Evolutionary conservation across 2,329 filamentous ascomycete genomes (phyloP).

Genomic region (Diplodia corticola): DNA sequence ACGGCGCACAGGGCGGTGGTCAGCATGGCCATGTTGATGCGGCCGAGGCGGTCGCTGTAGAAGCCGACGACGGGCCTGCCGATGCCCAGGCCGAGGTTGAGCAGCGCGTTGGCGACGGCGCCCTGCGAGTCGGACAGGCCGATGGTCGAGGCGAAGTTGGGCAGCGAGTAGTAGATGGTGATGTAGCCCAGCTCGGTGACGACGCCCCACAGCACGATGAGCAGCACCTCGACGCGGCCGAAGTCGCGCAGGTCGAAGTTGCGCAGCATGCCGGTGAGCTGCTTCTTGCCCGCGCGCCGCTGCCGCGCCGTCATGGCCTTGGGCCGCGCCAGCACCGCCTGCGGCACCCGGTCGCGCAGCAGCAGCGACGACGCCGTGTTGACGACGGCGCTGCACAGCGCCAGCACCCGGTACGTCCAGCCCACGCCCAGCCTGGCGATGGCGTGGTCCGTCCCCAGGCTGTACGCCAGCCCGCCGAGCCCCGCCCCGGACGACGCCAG

Average conservation of each 20-base stretch:
- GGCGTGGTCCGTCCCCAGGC: constrained; percentile 33
- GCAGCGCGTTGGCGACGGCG: constrained; percentile 41
- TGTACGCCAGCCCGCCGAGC: constrained; percentile 33
- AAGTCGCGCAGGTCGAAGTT: constrained; percentile 33
- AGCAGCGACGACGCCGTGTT: constrained; percentile 30
- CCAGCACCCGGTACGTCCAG: constrained; percentile 35
- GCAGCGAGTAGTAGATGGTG: constrained; percentile 43
- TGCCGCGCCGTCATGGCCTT: constrained; percentile 32
- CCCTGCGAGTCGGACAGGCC: constrained; percentile 42
- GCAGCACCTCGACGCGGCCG: constrained; percentile 34
- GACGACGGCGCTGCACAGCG: constrained; percentile 30
- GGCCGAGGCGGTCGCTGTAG: constrained; percentile 48
- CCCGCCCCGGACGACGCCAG: constrained; percentile 39
- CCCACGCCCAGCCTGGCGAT: constrained; percentile 33
- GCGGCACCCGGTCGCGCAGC: constrained; percentile 30
- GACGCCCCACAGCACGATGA: constrained; percentile 43
- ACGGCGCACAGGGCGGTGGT: constrained; percentile 39
- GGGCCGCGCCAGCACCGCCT: not conserved
- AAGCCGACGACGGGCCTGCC: constrained; percentile 50
- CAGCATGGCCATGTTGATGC: constrained; percentile 45
- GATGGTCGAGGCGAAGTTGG: constrained; percentile 45
- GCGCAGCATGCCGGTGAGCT: not conserved
- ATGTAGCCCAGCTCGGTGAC: constrained; percentile 48
- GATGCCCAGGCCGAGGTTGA: constrained; percentile 51
- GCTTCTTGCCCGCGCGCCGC: constrained; percentile 24